phyloP scores from a whole-genome alignment of 1,284 basidiomycete species.

The Cryptococcus sp. region DNA sequence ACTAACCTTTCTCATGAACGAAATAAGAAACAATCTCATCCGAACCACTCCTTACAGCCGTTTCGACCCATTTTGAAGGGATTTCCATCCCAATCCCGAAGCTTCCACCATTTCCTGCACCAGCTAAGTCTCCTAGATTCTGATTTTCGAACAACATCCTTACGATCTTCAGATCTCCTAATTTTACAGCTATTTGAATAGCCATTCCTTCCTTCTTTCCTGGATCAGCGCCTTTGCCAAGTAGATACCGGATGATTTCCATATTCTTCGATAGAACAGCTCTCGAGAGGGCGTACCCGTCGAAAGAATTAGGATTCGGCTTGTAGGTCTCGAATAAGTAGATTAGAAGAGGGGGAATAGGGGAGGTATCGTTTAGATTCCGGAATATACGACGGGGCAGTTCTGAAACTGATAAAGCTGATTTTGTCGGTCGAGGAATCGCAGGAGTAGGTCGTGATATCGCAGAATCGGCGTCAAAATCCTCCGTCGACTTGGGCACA shows the following conservation, averaged over 20 bases:
- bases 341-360: conserved; percentile 42
- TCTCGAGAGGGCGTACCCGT: conserved; percentile 71
- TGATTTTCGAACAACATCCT: conserved; percentile 66
- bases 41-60: conserved; percentile 50
- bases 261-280: conserved; percentile 64
- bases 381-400: conserved; percentile 45
- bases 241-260: conserved; percentile 63
- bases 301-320: conserved; percentile 57
- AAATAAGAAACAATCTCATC: conserved; percentile 68
- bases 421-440: conserved; percentile 4
- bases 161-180: conserved; percentile 63
- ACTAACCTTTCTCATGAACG: conserved; percentile 63
- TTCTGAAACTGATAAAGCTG: conserved; percentile 20
- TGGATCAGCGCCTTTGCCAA: conserved; percentile 68
- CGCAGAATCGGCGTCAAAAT: not conserved
- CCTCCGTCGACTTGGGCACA: not conserved
- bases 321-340: conserved; percentile 37
- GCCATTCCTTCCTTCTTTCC: conserved; percentile 58
- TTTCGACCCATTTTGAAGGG: conserved; percentile 25
- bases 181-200: conserved; percentile 65
- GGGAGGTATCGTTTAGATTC: not conserved
- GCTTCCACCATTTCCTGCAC: too few relatives aligned
- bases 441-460: not conserved
- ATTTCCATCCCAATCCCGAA: conserved; percentile 21
- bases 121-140: conserved; percentile 7